phyloP scores from a whole-genome alignment of 1,284 basidiomycete genomes.

The Cryptococcus sp. region DNA sequence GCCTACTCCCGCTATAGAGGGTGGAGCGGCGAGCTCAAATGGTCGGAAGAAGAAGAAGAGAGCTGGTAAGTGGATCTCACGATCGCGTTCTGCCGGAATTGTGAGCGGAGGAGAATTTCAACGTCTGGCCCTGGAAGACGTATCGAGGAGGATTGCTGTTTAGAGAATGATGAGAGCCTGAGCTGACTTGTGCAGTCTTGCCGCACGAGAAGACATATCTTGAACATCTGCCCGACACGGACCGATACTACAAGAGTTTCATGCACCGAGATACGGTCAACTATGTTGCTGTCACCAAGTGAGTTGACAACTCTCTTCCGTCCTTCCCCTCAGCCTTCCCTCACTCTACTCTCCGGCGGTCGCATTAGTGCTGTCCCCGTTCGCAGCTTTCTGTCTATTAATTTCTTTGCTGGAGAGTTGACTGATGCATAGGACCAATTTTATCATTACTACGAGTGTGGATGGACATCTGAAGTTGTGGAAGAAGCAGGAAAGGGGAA shows the following conservation, averaged over 20 bases:
- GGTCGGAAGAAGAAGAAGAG: conserved; percentile 36
- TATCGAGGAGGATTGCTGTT: not conserved
- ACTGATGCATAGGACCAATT: conserved; percentile 65
- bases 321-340: not conserved
- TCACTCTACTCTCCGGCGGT: not conserved
- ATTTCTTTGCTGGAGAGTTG: not conserved
- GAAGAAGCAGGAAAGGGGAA: conserved; percentile 92
- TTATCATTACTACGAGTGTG: conserved; percentile 86
- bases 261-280: conserved; percentile 96
- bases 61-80: conserved; percentile 30
- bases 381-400: no score
- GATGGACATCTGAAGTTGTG: conserved; percentile 97
- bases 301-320: conserved; percentile 22
- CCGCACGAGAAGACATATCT: conserved; percentile 79
- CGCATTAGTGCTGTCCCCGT: no score
- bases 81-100: not conserved
- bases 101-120: no score
- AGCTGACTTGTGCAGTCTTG: conserved; percentile 50
- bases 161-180: not conserved
- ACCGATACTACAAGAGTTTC: conserved; percentile 94
- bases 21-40: conserved; percentile 9
- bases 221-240: conserved; percentile 82
- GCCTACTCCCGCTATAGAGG: conserved; percentile 13
- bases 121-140: no score
- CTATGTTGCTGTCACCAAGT: conserved; percentile 80